Evolutionary conservation across 164 flowering plant species (phyloP).

Genomic region (Kingdonia uniflora): DNA sequence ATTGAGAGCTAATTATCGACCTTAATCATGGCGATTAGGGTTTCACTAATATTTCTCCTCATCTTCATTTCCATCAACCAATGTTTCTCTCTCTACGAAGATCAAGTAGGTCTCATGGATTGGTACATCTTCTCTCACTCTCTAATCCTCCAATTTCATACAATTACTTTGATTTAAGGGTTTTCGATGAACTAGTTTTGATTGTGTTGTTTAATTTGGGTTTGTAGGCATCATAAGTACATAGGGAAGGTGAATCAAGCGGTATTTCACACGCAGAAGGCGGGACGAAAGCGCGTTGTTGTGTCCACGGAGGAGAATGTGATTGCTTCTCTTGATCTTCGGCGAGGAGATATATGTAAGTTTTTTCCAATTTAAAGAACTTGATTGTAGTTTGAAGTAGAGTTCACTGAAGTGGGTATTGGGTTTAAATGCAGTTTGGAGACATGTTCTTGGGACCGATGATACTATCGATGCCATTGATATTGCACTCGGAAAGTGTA

Average conservation of each 20-base stretch:
- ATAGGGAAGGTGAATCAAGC: conserved; percentile 92
- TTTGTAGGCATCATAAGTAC: conserved; percentile 75
- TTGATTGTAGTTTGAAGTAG: no score
- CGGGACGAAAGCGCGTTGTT: conserved; percentile 84
- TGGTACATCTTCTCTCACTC: conserved; percentile 33
- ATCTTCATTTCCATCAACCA: conserved; percentile 20
- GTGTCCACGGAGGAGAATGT: conserved; percentile 93
- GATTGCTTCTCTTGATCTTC: conserved; percentile 93
- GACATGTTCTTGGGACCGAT: conserved; percentile 68
- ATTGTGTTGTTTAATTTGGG: not conserved
- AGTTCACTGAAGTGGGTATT: not conserved
- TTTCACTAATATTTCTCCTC: conserved; percentile 23
- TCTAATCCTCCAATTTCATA: not conserved
- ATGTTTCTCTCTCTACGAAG: conserved; percentile 56
- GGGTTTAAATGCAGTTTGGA: conserved; percentile 66
- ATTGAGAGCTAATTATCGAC: conserved; percentile 16
- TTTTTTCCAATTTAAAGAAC: not conserved
- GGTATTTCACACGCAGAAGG: conserved; percentile 82
- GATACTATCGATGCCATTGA: conserved; percentile 64
- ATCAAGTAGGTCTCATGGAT: conserved; percentile 89
- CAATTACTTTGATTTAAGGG: not conserved
- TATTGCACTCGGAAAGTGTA: conserved; percentile 84
- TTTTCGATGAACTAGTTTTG: not conserved
- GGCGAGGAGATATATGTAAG: conserved; percentile 85
- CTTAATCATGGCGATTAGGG: conserved; percentile 54